Base-by-base conservation (phyloP, 495 filamentous ascomycete species). In the Penicillium crystallinum region DNA sequence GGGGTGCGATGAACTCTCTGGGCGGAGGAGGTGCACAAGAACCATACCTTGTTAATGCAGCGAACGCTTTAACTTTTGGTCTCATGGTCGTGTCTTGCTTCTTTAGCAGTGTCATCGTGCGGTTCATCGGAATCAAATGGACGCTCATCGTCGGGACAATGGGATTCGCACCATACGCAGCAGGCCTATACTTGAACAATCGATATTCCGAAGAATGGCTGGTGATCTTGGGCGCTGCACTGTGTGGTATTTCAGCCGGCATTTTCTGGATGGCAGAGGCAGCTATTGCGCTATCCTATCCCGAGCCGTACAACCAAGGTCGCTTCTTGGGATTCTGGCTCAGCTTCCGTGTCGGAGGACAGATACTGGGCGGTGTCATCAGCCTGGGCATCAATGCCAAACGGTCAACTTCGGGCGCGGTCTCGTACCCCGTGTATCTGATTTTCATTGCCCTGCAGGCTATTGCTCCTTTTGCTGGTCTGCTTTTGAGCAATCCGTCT, bases 251-350 rank as follows among this genome's bases (percentile, higher is more conserved):
- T 30, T 81, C 78, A 0, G 84, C 84, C 0, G 82, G 83, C 4
- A 70, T 86, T 1, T 88, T 86, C 63, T 88, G 84, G 84, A 78
- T 78, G 65, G 77, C 82, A 0, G 84, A 87, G 58, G 78, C 76
- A 3, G 82, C 83, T 1, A 84, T 88, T 39, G 83, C 82, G 0
- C 76, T 86, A 4, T 69, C 78, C 0, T 87, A 87, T 55, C 82
- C 83, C 0, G 84, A 87, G 53, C 77, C 78, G 2, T 76, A 78
- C 43, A 85, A 86, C 38, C 73, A 79, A 55, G 82, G 82, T 0
- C 73, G 74, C 19, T 80, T 78, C 33, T 66, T 86, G 1, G 82
- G 80, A 0, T 78, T 80, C 51, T 87, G 84, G 83, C 66, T 86
- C 15, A 79, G 72, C 18, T 86, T 79, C 64, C 77, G 81, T 0